Evolutionary conservation across 2,329 filamentous ascomycete species (phyloP), one percentile per base, ranked within the genome.

Genomic region (Xylaria sp.): DNA sequence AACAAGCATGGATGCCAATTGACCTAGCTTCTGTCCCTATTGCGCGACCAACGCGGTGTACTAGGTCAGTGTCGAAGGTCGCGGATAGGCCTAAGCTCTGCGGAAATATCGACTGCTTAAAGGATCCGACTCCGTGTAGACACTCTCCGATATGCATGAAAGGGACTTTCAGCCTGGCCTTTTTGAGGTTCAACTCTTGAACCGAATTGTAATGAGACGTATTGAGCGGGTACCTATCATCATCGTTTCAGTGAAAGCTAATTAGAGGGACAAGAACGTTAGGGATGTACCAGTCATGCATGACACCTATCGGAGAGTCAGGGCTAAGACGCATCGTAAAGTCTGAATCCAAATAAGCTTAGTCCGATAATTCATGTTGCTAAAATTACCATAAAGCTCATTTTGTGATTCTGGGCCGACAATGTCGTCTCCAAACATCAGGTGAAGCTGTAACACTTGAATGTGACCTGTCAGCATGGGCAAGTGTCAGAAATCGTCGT

Each of bases 61-160:
- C 80, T 1, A 84, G 76, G n/a, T 80, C 76, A 0, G 76, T 79
- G 60, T 84, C 82, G 72, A 82, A 84, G 40, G 74, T 81, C 1
- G 82, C 80, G 0, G 82, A 81, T 69, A 84, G 69, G 0, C 79
- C 81, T 27, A 84, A 73, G 40, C 78, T 78, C 60, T 83, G 81
- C 0, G 82, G 82, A 65, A 84, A 84, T 74, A 84, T 80, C 10
- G 80, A 82, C 71, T 84, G 82, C 59, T 83, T 83, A 72, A 81
- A 83, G 0, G 80, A 82, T 6, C 80, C 82, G 1, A 83, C 82
- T 1, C 81, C 82, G 54, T 84, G 82, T 3, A 84, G 77, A 66
- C 82, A 84, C 65, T 84, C 82, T 10, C 79, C 82, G 3, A 78
- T 78, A 66, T 83, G 82, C 75, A 84, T 75, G 3, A 83, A 74